Evolutionary conservation across 2,329 filamentous ascomycete genomes (phyloP), one percentile per base, ranked within the genome.

Genomic region (Talaromyces sp.): DNA sequence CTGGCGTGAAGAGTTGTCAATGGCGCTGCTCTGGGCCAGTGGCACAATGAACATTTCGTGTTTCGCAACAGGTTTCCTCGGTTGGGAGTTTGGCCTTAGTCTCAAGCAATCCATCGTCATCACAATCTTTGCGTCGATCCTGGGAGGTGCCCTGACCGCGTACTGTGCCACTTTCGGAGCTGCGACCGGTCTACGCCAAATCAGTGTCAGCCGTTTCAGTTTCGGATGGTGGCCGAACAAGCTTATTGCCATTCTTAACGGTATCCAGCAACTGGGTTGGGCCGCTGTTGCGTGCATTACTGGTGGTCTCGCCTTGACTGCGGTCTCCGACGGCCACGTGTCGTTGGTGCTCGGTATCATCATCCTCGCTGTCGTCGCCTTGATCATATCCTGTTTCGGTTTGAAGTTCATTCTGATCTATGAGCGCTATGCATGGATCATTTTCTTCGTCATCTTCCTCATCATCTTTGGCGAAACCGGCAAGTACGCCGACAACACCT

Each of bases 11-110:
- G 79, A 80, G 66, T 71, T 81, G 63, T 77, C 78, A 64, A 85
- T 85, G 83, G 82, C 81, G 11, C 71, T 84, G 65, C 75, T 85
- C 64, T 85, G 83, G 83, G 82, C 83, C 22, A 81, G 78, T 52
- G 80, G 78, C 10, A 84, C 81, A 1, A 81, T 84, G 78, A 84
- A 85, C 70, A 77, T 81, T 31, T 80, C 78, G 43, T 85, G 82
- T 70, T 84, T 85, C 65, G 76, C 81, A 2, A 83, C 82, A 0
- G 83, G 83, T 10, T 84, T 85, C 64, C 71, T 85, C 58, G 83
- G 83, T 8, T 79, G 76, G 74, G 77, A 83, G 66, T 77, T 85
- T 39, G 83, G 82, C 7, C 71, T 85, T 27, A 78, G 77, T 45
- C 71, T 85, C 33, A 72, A 73, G 54, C 80, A 83, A 68, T 74